These are phyloP conservation scores for Abortiporus biennis DNA, from an alignment of 1,284 basidiomycete species.

Conservation along the genomic window DNA sequence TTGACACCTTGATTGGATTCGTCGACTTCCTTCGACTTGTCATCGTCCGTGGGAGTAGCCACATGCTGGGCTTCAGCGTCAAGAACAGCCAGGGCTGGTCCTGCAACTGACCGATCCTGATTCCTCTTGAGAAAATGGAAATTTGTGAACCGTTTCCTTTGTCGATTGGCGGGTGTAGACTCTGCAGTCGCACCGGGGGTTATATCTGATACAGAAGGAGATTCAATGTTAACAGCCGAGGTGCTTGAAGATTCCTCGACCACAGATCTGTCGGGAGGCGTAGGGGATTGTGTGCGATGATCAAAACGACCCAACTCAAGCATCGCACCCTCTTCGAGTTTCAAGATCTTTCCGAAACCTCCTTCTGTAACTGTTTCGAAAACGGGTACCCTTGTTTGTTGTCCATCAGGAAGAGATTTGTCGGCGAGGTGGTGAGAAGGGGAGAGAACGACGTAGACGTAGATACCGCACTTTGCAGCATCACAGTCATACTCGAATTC, in stretches of 20 bases:
- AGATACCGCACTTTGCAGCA: constrained; percentile 73
- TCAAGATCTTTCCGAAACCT: constrained; percentile 72
- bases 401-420: constrained; percentile 27
- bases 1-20: constrained; percentile 62
- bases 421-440: constrained; percentile 48
- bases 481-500: constrained; percentile 90
- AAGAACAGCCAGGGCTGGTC: constrained; percentile 71
- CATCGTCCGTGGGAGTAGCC: constrained; percentile 11
- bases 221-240: neutral
- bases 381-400: constrained; percentile 50
- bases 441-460: constrained; percentile 65
- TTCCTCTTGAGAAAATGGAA: constrained; percentile 58
- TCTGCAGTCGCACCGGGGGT: constrained; percentile 9
- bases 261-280: neutral
- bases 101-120: constrained; percentile 45
- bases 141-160: constrained; percentile 52
- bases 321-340: constrained; percentile 67
- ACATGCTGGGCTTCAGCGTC: constrained; percentile 49
- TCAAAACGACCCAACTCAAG: constrained; percentile 70
- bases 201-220: constrained; percentile 6
- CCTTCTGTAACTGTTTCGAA: constrained; percentile 74
- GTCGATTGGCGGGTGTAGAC: constrained; percentile 13
- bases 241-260: neutral
- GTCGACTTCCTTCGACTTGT: constrained; percentile 35
- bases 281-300: constrained; percentile 18